These are phyloP conservation scores for Achlya hypogyna DNA, from an alignment of 352 stramenopile species.

Conservation along the genomic window DNA sequence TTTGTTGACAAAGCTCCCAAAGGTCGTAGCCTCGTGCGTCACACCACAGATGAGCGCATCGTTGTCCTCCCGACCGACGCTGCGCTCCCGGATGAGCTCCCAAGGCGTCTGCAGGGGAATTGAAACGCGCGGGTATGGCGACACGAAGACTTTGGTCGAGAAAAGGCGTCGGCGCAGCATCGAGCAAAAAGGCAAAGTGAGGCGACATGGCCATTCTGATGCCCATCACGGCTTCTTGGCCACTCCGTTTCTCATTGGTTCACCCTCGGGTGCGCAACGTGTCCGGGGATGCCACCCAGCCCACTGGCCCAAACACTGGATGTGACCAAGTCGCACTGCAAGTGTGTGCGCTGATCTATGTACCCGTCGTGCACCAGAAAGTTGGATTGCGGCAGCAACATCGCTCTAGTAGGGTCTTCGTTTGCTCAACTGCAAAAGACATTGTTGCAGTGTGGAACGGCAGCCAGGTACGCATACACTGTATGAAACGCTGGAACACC, in stretches of 20 bases:
- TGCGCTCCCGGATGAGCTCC: neutral
- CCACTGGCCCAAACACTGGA: too few species aligned
- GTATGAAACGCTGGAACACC: neutral
- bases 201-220: neutral
- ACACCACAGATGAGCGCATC: constrained; percentile 36
- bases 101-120: neutral
- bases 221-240: neutral
- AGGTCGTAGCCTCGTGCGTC: constrained; percentile 32
- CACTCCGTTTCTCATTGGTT: too few species aligned
- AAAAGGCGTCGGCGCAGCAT: neutral
- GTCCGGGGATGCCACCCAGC: too few species aligned
- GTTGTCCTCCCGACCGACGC: constrained; percentile 13
- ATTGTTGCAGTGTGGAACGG: too few species aligned
- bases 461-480: neutral
- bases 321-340: too few species aligned
- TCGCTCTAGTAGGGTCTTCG: too few species aligned
- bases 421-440: too few species aligned
- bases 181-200: neutral
- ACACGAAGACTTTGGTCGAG: neutral
- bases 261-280: too few species aligned
- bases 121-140: neutral
- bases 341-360: too few species aligned
- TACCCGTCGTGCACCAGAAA: too few species aligned
- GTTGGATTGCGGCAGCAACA: too few species aligned
- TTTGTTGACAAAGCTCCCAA: constrained; percentile 25